Evolutionary conservation across 345 rosid species (phyloP).

Genomic region (Euclidium syriacum): DNA sequence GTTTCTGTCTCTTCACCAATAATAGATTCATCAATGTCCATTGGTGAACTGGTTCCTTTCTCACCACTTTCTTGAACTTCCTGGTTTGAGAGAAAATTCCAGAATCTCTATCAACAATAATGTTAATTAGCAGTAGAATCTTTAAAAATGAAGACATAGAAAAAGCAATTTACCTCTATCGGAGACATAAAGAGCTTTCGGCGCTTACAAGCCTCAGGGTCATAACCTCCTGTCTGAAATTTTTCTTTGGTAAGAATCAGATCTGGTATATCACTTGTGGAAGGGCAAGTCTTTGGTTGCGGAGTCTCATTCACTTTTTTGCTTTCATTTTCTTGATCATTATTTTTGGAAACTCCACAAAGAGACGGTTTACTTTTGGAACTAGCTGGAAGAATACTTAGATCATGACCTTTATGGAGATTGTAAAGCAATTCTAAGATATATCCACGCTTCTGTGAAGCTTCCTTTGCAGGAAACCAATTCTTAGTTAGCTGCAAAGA

Average conservation of each 20-base stretch:
- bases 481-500: conserved; percentile 58
- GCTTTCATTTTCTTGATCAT: conserved; percentile 34
- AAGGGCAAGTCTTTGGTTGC: no score
- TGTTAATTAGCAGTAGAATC: background rate
- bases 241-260: conserved; percentile 34
- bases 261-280: no score
- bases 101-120: background rate
- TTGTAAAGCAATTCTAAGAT: conserved; percentile 61
- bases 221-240: conserved; percentile 19
- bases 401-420: conserved; percentile 46
- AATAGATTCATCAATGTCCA: conserved; percentile 17
- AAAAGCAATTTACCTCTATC: conserved; percentile 38
- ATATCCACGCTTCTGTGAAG: conserved; percentile 64
- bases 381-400: conserved; percentile 31
- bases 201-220: conserved; percentile 18
- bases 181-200: conserved; percentile 35
- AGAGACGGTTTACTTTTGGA: conserved; percentile 30
- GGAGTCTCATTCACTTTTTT: conserved; percentile 33
- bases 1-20: background rate
- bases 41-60: conserved; percentile 23
- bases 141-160: background rate
- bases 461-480: conserved; percentile 88
- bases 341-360: conserved; percentile 25
- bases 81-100: conserved; percentile 32
- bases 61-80: conserved; percentile 43